Percentiles rank a stretch among this genome's conserved stretches.
phyloP scores from a whole-genome alignment of 2,329 filamentous ascomycete species.

The Fusarium tjaetaba region DNA sequence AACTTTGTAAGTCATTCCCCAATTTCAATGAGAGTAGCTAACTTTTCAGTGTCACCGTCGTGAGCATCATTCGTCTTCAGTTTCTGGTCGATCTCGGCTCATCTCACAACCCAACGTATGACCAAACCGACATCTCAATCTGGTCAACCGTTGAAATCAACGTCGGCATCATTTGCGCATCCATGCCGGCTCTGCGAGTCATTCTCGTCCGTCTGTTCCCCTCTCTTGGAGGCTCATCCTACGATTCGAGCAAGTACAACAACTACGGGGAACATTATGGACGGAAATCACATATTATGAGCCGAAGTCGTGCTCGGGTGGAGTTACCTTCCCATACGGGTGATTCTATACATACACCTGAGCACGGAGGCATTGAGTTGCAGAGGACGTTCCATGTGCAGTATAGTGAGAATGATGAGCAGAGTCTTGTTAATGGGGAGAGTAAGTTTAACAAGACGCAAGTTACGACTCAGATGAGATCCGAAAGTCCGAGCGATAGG shows the following conservation, averaged over 20 bases:
- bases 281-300: slow-evolving; percentile 34
- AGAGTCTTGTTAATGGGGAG: slow-evolving; percentile 25
- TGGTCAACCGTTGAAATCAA: slow-evolving; percentile 52
- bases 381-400: slow-evolving; percentile 39
- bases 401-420: slow-evolving; percentile 40
- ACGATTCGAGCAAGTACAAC: slow-evolving; percentile 41
- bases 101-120: slow-evolving; percentile 45
- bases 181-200: slow-evolving; percentile 47
- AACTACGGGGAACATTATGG: slow-evolving; percentile 35
- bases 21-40: not conserved
- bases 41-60: slow-evolving; percentile 43
- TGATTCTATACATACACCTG: slow-evolving; percentile 24
- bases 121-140: slow-evolving; percentile 43
- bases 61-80: slow-evolving; percentile 46
- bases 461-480: slow-evolving; percentile 18
- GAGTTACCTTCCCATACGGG: slow-evolving; percentile 34
- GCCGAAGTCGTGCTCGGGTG: slow-evolving; percentile 28
- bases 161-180: slow-evolving; percentile 50
- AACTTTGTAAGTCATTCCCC: slow-evolving; percentile 46
- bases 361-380: slow-evolving; percentile 39
- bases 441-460: slow-evolving; percentile 13
- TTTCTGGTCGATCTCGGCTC: slow-evolving; percentile 43
- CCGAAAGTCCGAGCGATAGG: slow-evolving; percentile 12
- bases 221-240: slow-evolving; percentile 43
- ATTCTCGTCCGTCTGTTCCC: slow-evolving; percentile 43